Conservation (phyloP, 305 asterid genomes). For the Monarda citriodora region DNA sequence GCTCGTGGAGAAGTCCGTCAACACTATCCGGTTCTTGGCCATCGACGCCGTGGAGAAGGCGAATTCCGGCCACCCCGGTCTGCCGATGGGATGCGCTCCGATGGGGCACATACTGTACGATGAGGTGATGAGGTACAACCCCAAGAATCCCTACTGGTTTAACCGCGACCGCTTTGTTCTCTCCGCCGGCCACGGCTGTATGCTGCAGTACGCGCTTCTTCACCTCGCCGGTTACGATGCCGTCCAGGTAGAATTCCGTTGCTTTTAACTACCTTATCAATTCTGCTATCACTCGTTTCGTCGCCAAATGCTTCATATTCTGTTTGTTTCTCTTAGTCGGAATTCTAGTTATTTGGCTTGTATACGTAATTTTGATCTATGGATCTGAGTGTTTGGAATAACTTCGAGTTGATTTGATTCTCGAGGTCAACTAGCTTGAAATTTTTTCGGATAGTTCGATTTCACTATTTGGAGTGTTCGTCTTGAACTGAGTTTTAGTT, state of each 20-base stretch:
- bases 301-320: constrained; percentile 7
- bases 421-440: constrained; percentile 4
- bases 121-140: constrained; percentile 95
- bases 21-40: constrained; percentile 88
- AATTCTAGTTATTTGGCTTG: not conserved
- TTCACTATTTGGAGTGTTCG: not conserved
- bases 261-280: not conserved
- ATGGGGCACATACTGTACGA: constrained; percentile 95
- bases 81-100: constrained; percentile 99
- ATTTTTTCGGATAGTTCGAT: not conserved
- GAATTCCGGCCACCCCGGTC: constrained; percentile 97
- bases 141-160: constrained; percentile 96
- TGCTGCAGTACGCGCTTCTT: constrained; percentile 99
- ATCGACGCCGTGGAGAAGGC: constrained; percentile 99
- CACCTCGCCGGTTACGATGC: constrained; percentile 96
- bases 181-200: constrained; percentile 99
- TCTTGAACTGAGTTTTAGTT: constrained; percentile 10
- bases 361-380: not conserved
- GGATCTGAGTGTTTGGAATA: constrained; percentile 21
- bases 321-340: not conserved
- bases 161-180: constrained; percentile 96
- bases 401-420: constrained; percentile 2
- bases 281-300: not conserved
- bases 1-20: constrained; percentile 81
- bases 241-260: constrained; percentile 56